Percentiles rank a stretch among this genome's conserved stretches.
phyloP scores from a whole-genome alignment of 2,329 filamentous ascomycete genomes.

The Trichothecium roseum region DNA sequence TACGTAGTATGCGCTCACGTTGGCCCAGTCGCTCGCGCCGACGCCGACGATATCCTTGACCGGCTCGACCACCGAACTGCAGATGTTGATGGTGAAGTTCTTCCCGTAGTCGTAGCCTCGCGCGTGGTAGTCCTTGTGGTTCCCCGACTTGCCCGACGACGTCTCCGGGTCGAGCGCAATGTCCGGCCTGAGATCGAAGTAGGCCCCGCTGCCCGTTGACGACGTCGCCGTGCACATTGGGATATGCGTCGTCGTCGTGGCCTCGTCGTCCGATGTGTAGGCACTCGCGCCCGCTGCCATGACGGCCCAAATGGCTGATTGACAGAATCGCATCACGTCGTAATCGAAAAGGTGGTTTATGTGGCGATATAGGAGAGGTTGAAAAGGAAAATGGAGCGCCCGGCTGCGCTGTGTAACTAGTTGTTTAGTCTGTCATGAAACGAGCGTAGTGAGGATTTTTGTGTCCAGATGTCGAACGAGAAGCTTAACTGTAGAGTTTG shows the following conservation, averaged over 20 bases:
- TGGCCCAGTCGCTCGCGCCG: conserved; percentile 50
- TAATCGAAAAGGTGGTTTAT: too few species aligned
- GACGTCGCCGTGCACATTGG: conserved; percentile 47
- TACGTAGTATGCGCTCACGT: conserved; percentile 71
- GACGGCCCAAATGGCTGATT: conserved; percentile 18
- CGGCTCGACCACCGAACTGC: conserved; percentile 60
- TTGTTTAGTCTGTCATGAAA: too few species aligned
- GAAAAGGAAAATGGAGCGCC: too few species aligned
- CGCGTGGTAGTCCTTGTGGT: conserved; percentile 47
- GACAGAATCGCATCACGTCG: conserved; percentile 14
- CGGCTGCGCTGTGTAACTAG: too few species aligned
- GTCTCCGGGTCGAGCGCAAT: conserved; percentile 34
- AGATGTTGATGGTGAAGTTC: conserved; percentile 81
- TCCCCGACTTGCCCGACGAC: conserved; percentile 25
- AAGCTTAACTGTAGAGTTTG: too few species aligned
- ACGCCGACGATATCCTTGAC: conserved; percentile 55
- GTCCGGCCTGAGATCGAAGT: conserved; percentile 49
- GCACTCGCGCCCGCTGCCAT: conserved; percentile 21
- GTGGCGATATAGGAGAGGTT: background rate
- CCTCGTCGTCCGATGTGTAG: conserved; percentile 21
- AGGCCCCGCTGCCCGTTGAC: conserved; percentile 43
- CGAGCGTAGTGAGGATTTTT: too few species aligned
- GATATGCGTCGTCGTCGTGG: conserved; percentile 28
- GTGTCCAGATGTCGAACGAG: too few species aligned
- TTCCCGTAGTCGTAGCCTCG: conserved; percentile 67